Conservation (phyloP, 31 red algal species). For the Odonthalia washingtoniensis region DNA sequence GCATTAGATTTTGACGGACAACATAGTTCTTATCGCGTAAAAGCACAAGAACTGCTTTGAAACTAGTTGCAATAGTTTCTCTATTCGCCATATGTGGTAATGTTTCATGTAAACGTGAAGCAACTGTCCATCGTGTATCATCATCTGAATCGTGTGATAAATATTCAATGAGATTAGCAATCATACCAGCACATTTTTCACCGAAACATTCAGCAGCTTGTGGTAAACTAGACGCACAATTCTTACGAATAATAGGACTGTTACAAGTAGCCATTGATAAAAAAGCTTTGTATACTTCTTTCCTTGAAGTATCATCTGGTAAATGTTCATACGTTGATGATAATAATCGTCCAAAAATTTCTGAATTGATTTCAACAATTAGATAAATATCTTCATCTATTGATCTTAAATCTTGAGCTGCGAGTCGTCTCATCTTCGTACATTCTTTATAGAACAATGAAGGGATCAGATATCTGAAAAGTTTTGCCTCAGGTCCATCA, state of each 20-base stretch:
- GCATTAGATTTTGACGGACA: slow-evolving; percentile 66
- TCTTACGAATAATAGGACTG: slow-evolving; percentile 73
- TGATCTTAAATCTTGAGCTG: slow-evolving; percentile 67
- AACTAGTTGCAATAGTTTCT: slow-evolving; percentile 54
- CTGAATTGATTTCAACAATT: slow-evolving; percentile 79
- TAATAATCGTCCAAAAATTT: slow-evolving; percentile 80
- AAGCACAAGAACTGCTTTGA: slow-evolving; percentile 62
- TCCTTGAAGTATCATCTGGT: slow-evolving; percentile 36
- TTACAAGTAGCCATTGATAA: slow-evolving; percentile 87
- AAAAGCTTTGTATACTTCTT: slow-evolving; percentile 71
- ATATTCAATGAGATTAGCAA: slow-evolving; percentile 70
- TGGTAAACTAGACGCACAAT: slow-evolving; percentile 83
- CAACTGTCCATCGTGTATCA: slow-evolving; percentile 81
- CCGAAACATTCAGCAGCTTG: slow-evolving; percentile 51
- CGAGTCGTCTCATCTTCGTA: slow-evolving; percentile 33
- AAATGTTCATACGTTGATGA: slow-evolving; percentile 30
- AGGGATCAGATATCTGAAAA: slow-evolving; percentile 64
- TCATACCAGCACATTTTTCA: slow-evolving; percentile 26
- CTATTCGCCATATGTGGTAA: slow-evolving; percentile 36
- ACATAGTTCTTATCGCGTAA: slow-evolving; percentile 67
- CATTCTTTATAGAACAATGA: slow-evolving; percentile 60
- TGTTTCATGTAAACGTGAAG: slow-evolving; percentile 79
- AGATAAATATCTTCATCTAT: slow-evolving; percentile 84
- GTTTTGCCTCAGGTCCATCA: slow-evolving; percentile 22
- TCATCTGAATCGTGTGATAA: slow-evolving; percentile 69